Percentiles rank a stretch among this genome's conserved stretches.
Evolutionary conservation across 805 yeast genomes (phyloP).

Genomic region (Wickerhamomyces kurtzmanii): DNA sequence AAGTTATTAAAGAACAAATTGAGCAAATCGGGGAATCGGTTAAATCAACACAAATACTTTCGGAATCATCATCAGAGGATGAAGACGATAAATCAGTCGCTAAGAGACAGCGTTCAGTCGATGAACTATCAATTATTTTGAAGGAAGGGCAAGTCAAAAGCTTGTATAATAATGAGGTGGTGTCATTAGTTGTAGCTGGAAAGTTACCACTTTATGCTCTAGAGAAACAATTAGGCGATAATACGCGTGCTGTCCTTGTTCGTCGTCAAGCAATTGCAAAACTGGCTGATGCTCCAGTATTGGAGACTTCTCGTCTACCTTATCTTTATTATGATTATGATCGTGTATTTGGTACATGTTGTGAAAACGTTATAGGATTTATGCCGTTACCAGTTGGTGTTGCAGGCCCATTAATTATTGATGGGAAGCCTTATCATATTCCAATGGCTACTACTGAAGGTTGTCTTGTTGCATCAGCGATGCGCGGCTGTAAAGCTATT

Average conservation of each 20-base stretch:
- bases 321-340: constrained; percentile 81
- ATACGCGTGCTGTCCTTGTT: constrained; percentile 84
- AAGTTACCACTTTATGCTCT: constrained; percentile 88
- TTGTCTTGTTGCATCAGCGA: constrained; percentile 94
- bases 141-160: constrained; percentile 64
- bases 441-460: constrained; percentile 99
- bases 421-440: constrained; percentile 78
- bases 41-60: constrained; percentile 3
- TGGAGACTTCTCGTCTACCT: constrained; percentile 67
- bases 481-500: constrained; percentile 98
- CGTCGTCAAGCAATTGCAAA: constrained; percentile 90
- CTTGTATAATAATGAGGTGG: constrained; percentile 65
- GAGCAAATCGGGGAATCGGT: constrained; percentile 4
- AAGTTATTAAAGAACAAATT: constrained; percentile 12
- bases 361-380: constrained; percentile 96
- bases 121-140: constrained; percentile 50
- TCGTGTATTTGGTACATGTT: constrained; percentile 96
- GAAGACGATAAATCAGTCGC: constrained; percentile 23
- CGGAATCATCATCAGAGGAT: constrained; percentile 22
- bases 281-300: constrained; percentile 71
- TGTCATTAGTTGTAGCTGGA: constrained; percentile 59
- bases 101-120: constrained; percentile 39
- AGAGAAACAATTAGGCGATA: constrained; percentile 85
- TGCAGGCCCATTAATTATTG: constrained; percentile 93
- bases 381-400: constrained; percentile 97